Conservation (phyloP, 2,329 filamentous ascomycete species). For the Calonectria multiphialidica region DNA sequence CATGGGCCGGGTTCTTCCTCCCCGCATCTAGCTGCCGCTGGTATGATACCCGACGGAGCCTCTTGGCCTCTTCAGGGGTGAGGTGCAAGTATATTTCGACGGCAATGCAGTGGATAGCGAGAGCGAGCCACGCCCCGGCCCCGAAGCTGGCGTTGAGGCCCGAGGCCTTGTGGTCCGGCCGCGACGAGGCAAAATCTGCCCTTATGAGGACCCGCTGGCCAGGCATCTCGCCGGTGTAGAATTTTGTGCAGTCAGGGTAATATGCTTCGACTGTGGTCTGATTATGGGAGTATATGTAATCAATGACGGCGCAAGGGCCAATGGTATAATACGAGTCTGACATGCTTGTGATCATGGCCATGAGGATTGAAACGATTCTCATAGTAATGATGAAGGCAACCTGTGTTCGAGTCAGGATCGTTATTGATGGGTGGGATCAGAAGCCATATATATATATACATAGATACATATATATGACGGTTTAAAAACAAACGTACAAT, state of each 20-base stretch:
- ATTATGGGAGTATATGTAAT: slow-evolving; percentile 49
- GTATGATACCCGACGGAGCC: slow-evolving; percentile 67
- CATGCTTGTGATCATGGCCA: slow-evolving; percentile 52
- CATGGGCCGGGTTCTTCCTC: slow-evolving; percentile 60
- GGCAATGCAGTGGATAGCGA: slow-evolving; percentile 62
- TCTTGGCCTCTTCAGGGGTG: slow-evolving; percentile 65
- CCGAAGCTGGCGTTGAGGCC: slow-evolving; percentile 63
- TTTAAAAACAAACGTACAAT: slow-evolving; percentile 55
- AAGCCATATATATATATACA: neutral
- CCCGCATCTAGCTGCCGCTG: slow-evolving; percentile 67
- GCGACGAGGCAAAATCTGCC: slow-evolving; percentile 46
- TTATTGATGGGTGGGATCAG: neutral
- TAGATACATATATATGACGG: too few relatives aligned
- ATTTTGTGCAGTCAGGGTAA: slow-evolving; percentile 61
- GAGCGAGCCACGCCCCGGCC: slow-evolving; percentile 64
- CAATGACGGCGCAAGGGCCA: slow-evolving; percentile 62
- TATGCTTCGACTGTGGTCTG: slow-evolving; percentile 41
- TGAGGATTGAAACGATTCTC: slow-evolving; percentile 60
- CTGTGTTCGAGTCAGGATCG: slow-evolving; percentile 41
- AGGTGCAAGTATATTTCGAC: slow-evolving; percentile 63
- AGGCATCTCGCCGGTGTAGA: slow-evolving; percentile 44
- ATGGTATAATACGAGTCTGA: slow-evolving; percentile 41
- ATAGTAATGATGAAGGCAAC: slow-evolving; percentile 64
- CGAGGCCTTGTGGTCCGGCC: slow-evolving; percentile 51
- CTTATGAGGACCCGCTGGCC: slow-evolving; percentile 40